These are phyloP conservation scores for Microstroma glucosiphilum DNA, from an alignment of 1,284 basidiomycete species.

Conservation along the genomic window DNA sequence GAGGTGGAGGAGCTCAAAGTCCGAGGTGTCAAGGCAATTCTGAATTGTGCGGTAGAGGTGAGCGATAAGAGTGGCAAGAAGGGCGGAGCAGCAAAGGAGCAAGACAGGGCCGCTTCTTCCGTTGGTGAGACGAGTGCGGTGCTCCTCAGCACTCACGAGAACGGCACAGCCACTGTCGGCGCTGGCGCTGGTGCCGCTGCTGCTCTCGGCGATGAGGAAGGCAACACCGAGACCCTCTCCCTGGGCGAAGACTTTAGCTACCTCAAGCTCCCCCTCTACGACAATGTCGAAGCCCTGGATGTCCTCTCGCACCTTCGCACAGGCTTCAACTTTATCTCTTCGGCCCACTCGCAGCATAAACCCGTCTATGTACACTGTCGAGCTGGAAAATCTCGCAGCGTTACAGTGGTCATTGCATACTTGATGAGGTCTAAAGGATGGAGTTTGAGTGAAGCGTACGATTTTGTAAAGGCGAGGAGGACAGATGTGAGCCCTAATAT, in stretches of 20 bases:
- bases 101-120: no score
- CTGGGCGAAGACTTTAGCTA: conserved; percentile 53
- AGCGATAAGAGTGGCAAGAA: not conserved
- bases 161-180: not conserved
- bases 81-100: not conserved
- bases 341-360: conserved; percentile 76
- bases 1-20: conserved; percentile 67
- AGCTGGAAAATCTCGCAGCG: conserved; percentile 88
- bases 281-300: conserved; percentile 87
- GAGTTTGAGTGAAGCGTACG: conserved; percentile 82
- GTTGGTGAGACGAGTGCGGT: no score
- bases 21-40: conserved; percentile 76
- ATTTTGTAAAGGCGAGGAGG: conserved; percentile 80
- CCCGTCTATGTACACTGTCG: conserved; percentile 94
- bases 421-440: conserved; percentile 93
- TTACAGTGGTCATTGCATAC: conserved; percentile 94
- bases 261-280: conserved; percentile 79
- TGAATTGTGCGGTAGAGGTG: conserved; percentile 78
- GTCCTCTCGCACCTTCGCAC: conserved; percentile 75
- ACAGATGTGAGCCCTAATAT: conserved; percentile 95
- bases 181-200: not conserved
- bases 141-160: not conserved
- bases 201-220: conserved; percentile 58
- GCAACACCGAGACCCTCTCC: conserved; percentile 25
- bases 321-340: conserved; percentile 80